Evolutionary conservation across 257 asterid species (phyloP), one percentile per base, ranked within the genome.

Genomic region (Haberlea rhodopensis): DNA sequence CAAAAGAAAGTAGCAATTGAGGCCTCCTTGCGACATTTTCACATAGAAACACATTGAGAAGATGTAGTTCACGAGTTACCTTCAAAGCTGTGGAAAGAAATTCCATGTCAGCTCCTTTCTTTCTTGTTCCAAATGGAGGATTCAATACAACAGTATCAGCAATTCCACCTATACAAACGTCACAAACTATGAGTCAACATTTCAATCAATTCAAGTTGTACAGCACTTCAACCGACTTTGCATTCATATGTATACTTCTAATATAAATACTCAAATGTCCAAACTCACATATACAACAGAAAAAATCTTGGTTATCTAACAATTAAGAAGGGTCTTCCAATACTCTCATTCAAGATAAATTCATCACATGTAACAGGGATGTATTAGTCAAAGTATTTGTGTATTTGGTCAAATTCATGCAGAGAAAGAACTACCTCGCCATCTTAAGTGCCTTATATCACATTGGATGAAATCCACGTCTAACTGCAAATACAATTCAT

Each of bases 141-240:
- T n/a, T n/a, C n/a, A n/a, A n/a, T n/a, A 91, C 95, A 65, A 91
- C 81, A 31, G 98, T 91, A 62, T 91, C 91, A 68, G 87, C 76
- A 55, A 71, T 59, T 67, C 60, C 80, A 71, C 79, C 98, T 90
- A 73, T 31, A 73, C 23, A 54, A 37, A 71, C 58, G 68, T 55
- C 57, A 69, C 55, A 65, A 71, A 65, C 56, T 57, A 22, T 4
- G 62, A n/a, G 59, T 62, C 52, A 64, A 46, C 31, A 71, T 70
- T 51, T 65, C 24, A 26, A n/a, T n/a, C n/a, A n/a, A n/a, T n/a
- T n/a, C n/a, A n/a, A n/a, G n/a, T n/a, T n/a, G n/a, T n/a, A n/a
- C n/a, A n/a, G n/a, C n/a, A n/a, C n/a, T n/a, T n/a, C n/a, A n/a
- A 29, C 53, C 1, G 26, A 64, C 48, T 52, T 18, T 52, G 65